Base-by-base conservation (phyloP, 345 rosid genomes). In the Syzygium aromaticum region DNA sequence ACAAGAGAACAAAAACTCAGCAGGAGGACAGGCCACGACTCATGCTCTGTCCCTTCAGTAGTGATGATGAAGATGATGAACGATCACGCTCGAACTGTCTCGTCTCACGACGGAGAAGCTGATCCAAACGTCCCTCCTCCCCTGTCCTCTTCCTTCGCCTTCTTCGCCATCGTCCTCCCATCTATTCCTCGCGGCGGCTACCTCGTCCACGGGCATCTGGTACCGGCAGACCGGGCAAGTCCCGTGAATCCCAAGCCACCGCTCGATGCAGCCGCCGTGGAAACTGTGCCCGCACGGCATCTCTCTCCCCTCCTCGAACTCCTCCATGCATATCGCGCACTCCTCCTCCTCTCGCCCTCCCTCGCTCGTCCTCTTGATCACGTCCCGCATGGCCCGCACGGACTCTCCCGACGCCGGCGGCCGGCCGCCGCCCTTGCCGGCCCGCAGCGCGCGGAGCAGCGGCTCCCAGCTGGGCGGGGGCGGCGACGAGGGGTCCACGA, bases 231-330 rank as follows among this genome's bases (percentile, higher is more conserved):
- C 93, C 83, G 98, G 98, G 88, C 98, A 97, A 9, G 95, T 92
- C 59, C 98, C 97, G 91, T 93, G 96, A 57, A 95, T 86, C 93
- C 89, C 90, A 85, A 97, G 87, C 99, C 98, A 97, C 90, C 91
- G 93, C 86, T 93, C 94, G 85, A 96, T 90, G 89, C 99, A 97
- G 43, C 87, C 83, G 11, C 91, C 93, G 86, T 97, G 98, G 87
- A 97, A 96, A 93, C 92, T 90, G 86, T 95, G 98, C 90, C 92
- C 93, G 85, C 98, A 96, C 16, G 97, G 96, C 98, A 97, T 96
- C 94, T 94, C 97, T 90, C 91, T 93, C 9, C 78, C 95, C 86
- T 87, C 80, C 85, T 88, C 95, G 53, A 91, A 93, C 87, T 93
- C 95, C 54, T 95, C 99, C 87, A 97, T 92, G 91, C 99, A 94